These are phyloP conservation scores for Podospora fimiseda DNA, from an alignment of 495 filamentous ascomycete genomes.

Conservation along the genomic window DNA sequence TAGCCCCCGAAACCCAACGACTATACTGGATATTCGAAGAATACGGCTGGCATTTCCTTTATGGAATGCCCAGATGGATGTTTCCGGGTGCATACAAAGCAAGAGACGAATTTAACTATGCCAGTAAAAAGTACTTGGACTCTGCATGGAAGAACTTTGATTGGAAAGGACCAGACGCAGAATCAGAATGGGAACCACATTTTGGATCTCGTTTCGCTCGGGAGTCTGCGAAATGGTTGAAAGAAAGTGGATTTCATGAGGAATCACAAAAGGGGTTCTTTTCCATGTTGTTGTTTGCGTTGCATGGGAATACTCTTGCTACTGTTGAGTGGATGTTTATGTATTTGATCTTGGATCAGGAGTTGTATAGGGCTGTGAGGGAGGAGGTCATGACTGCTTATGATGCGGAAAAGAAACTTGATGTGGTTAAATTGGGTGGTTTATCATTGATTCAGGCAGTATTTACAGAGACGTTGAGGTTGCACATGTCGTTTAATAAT, in stretches of 20 bases:
- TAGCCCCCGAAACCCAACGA: conserved; percentile 15
- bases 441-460: conserved; percentile 16
- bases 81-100: conserved; percentile 45
- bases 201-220: conserved; percentile 22
- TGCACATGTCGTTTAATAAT: conserved; percentile 27
- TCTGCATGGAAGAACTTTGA: conserved; percentile 9
- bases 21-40: conserved; percentile 21
- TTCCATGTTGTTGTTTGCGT: conserved; percentile 4
- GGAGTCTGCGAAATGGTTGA: conserved; percentile 17
- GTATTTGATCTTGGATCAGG: conserved; percentile 21
- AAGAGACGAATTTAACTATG: conserved; percentile 8
- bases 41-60: conserved; percentile 5
- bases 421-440: conserved; percentile 13
- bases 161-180: conserved; percentile 12
- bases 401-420: conserved; percentile 4
- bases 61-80: conserved; percentile 43
- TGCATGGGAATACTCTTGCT: conserved; percentile 26
- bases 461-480: conserved; percentile 29
- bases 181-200: conserved; percentile 24
- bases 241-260: conserved; percentile 12
- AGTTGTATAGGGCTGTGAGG: conserved; percentile 15
- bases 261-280: conserved; percentile 5
- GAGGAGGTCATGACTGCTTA: conserved; percentile 16
- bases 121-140: conserved; percentile 1
- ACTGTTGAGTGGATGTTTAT: conserved; percentile 25